These are phyloP conservation scores for Abrus precatorius DNA, from an alignment of 306 rosid genomes.

Conservation along the genomic window DNA sequence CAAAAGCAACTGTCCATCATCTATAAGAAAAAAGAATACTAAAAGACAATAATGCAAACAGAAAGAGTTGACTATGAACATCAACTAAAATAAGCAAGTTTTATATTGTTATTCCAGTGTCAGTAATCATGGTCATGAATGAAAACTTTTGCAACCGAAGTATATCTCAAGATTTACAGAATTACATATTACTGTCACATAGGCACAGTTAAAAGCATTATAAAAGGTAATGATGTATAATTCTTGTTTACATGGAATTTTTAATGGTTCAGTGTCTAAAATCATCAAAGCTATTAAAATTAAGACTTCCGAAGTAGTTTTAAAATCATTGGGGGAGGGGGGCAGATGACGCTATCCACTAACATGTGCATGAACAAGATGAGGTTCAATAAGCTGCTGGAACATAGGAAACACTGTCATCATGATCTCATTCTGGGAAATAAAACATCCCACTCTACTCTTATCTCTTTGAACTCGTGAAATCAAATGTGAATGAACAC, in stretches of 20 bases:
- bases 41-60: conserved; percentile 29
- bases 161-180: conserved; percentile 38
- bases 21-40: conserved; percentile 24
- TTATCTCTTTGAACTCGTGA: conserved; percentile 99
- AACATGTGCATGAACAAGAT: conserved; percentile 98
- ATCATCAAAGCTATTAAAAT: conserved; percentile 11
- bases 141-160: conserved; percentile 6
- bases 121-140: conserved; percentile 43
- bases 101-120: conserved; percentile 17
- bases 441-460: conserved; percentile 89
- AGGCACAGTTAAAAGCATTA: conserved; percentile 27
- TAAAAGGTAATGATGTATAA: conserved; percentile 18
- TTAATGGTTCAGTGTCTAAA: conserved; percentile 34
- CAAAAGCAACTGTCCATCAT: conserved; percentile 31
- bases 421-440: conserved; percentile 97
- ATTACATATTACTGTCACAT: conserved; percentile 19
- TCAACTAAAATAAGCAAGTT: conserved; percentile 43
- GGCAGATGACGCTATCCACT: conserved; percentile 53
- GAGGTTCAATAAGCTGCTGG: conserved; percentile 98
- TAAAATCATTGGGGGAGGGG: background rate
- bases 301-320: background rate
- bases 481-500: conserved; percentile 98
- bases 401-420: conserved; percentile 98
- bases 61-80: conserved; percentile 29
- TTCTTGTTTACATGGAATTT: conserved; percentile 18